phyloP scores from a whole-genome alignment of 495 filamentous ascomycete genomes.

The Penicillium parvum region DNA sequence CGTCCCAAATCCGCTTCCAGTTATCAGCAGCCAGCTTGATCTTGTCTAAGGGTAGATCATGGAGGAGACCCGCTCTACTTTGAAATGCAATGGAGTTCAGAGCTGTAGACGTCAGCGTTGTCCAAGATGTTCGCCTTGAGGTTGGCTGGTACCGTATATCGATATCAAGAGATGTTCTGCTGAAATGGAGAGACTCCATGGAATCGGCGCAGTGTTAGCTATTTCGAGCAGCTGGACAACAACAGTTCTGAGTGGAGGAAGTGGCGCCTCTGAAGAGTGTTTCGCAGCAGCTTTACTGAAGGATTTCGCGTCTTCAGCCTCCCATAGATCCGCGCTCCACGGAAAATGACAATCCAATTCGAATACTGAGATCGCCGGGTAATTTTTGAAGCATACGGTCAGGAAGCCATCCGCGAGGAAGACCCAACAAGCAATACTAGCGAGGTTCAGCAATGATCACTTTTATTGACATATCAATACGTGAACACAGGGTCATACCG shows the following conservation, averaged over 20 bases:
- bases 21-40: constrained; percentile 31
- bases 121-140: not conserved
- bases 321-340: constrained; percentile 34
- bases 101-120: constrained; percentile 14
- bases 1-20: constrained; percentile 37
- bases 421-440: constrained; percentile 33
- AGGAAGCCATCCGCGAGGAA: constrained; percentile 39
- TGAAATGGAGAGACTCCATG: constrained; percentile 27
- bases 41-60: constrained; percentile 22
- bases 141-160: constrained; percentile 29
- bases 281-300: constrained; percentile 23
- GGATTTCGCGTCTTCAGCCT: constrained; percentile 28
- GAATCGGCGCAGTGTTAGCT: constrained; percentile 7
- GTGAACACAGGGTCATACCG: no score
- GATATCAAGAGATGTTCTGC: constrained; percentile 34
- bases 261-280: constrained; percentile 7
- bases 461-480: no score
- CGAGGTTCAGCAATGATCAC: constrained; percentile 1
- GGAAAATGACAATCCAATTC: constrained; percentile 38
- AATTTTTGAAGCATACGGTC: constrained; percentile 38
- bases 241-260: constrained; percentile 27
- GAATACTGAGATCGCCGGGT: constrained; percentile 32
- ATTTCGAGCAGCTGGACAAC: constrained; percentile 25
- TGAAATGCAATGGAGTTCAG: constrained; percentile 34
- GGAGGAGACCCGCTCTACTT: constrained; percentile 25